Conservation (phyloP, 345 rosid genomes). For the Gossypium sturtianum region DNA sequence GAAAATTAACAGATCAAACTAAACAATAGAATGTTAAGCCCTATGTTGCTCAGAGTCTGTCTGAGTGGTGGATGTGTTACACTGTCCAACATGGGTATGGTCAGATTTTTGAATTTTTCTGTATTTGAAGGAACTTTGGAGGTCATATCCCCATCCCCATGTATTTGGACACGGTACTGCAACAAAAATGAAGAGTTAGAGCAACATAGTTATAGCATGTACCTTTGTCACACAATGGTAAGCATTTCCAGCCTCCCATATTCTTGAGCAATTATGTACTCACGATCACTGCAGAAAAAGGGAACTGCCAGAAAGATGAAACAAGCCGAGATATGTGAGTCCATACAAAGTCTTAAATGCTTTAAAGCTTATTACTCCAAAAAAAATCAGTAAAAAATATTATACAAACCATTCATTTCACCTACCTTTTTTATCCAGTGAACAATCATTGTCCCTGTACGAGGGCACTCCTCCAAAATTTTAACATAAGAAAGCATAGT, state of each 20-base stretch:
- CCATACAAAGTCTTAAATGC: neutral
- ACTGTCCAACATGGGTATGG: neutral
- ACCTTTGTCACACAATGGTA: constrained; percentile 93
- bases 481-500: constrained; percentile 75
- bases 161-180: neutral
- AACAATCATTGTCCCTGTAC: constrained; percentile 61
- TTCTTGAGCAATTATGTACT: constrained; percentile 79
- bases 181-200: neutral
- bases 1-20: neutral
- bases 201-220: constrained; percentile 7
- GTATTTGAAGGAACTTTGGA: neutral
- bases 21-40: neutral
- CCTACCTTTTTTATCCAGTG: constrained; percentile 90
- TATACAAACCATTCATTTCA: neutral
- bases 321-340: constrained; percentile 3
- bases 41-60: neutral
- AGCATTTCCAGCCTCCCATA: constrained; percentile 80
- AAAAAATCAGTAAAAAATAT: neutral
- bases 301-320: constrained; percentile 60
- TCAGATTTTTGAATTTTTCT: neutral
- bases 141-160: neutral
- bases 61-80: neutral
- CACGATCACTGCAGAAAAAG: constrained; percentile 93
- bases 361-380: neutral
- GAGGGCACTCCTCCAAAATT: constrained; percentile 64